These are phyloP conservation scores for Zea luxurians DNA, from an alignment of 176 grass and related monocot species.

Conservation along the genomic window DNA sequence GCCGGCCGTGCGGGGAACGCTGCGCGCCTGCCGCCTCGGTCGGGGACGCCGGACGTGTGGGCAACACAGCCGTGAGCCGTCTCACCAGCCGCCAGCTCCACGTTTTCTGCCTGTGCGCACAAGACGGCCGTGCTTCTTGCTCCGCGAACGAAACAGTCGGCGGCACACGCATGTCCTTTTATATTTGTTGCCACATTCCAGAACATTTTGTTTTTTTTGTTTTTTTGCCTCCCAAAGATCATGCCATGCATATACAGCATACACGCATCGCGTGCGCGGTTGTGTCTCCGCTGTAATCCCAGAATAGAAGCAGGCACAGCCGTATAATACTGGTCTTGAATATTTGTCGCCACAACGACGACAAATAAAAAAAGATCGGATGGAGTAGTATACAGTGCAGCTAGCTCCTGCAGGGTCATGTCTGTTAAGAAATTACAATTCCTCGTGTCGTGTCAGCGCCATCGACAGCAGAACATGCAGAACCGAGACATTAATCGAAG, in stretches of 20 bases:
- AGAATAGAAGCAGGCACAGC: not conserved
- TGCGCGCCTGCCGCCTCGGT: not conserved
- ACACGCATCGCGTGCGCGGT: no score
- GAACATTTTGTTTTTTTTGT: no score
- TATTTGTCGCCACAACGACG: no score
- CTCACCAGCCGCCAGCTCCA: not conserved
- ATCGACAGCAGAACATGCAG: not conserved
- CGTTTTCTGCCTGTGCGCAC: not conserved
- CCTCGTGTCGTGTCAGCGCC: not conserved
- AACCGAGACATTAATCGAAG: not conserved
- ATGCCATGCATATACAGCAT: no score
- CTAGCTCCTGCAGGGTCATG: not conserved
- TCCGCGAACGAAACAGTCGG: no score
- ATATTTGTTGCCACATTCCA: no score
- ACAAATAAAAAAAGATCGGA: no score
- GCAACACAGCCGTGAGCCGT: not conserved
- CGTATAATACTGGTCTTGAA: not conserved
- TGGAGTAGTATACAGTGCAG: not conserved
- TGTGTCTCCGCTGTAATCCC: conserved; percentile 2
- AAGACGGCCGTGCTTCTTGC: no score
- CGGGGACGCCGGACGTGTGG: not conserved
- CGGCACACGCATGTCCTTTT: no score
- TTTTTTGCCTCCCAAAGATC: no score
- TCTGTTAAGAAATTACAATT: not conserved
- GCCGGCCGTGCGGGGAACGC: conserved; percentile 24